Percentiles rank a stretch among this genome's conserved stretches.
Conservation (phyloP, 2,329 filamentous ascomycete species). For the Hysterium pulicare region DNA sequence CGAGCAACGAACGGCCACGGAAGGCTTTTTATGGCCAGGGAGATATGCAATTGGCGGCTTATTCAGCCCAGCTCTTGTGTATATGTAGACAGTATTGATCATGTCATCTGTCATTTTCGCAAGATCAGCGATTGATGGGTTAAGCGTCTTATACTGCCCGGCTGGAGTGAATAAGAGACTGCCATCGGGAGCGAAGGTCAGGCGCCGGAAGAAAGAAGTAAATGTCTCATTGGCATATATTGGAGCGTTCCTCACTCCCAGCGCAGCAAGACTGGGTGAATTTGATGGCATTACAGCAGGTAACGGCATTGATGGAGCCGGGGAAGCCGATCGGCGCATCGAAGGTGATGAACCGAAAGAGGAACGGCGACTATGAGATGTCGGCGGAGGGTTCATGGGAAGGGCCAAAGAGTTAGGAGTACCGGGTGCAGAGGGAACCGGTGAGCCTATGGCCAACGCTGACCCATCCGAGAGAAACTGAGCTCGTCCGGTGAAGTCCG, state of each 20-base stretch:
- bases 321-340: constrained; percentile 81
- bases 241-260: constrained; percentile 71
- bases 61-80: constrained; percentile 92
- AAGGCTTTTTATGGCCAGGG: constrained; percentile 96
- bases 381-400: constrained; percentile 93
- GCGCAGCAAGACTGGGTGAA: constrained; percentile 72
- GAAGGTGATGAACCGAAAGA: constrained; percentile 81
- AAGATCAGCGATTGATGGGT: constrained; percentile 63
- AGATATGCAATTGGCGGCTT: constrained; percentile 93
- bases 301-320: constrained; percentile 87
- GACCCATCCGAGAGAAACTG: constrained; percentile 59
- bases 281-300: constrained; percentile 94
- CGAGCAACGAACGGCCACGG: constrained; percentile 91
- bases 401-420: constrained; percentile 86
- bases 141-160: constrained; percentile 86
- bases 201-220: constrained; percentile 90
- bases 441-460: constrained; percentile 67
- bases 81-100: constrained; percentile 97
- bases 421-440: constrained; percentile 84
- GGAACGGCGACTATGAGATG: constrained; percentile 89
- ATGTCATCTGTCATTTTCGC: constrained; percentile 76
- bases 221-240: constrained; percentile 96
- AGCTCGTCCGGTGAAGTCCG: constrained; percentile 68
- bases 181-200: constrained; percentile 94
- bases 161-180: constrained; percentile 91